Percentiles rank a stretch among this genome's conserved stretches.
Conservation (phyloP, 805 yeast genomes). For the Saccharomycopsis babjevae region DNA sequence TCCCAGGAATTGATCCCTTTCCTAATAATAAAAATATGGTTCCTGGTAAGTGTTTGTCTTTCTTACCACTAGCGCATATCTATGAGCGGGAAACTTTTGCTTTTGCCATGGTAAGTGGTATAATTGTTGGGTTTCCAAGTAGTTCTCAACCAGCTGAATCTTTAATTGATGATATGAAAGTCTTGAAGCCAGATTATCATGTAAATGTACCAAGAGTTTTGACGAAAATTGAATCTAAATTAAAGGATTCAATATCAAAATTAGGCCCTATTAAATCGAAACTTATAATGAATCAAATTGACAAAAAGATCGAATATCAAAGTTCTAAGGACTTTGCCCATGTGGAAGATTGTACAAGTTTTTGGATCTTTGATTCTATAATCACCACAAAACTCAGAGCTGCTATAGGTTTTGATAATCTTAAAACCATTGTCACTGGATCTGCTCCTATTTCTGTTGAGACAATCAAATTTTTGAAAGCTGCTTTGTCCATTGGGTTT, state of each 20-base stretch:
- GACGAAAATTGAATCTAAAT: constrained; percentile 40
- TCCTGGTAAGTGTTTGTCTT: constrained; percentile 26
- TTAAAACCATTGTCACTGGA: constrained; percentile 30
- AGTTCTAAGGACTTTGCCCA: constrained; percentile 11
- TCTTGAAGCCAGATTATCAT: constrained; percentile 35
- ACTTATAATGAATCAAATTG: neutral
- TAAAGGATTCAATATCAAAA: constrained; percentile 32
- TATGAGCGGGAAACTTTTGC: constrained; percentile 35
- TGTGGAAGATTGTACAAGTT: constrained; percentile 15
- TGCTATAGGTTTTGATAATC: constrained; percentile 31
- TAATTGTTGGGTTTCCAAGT: constrained; percentile 34
- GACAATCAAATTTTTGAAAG: constrained; percentile 44
- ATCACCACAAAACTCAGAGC: constrained; percentile 27
- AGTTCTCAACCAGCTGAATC: constrained; percentile 33
- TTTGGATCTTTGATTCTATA: constrained; percentile 26
- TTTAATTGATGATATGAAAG: constrained; percentile 39
- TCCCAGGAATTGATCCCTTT: constrained; percentile 25
- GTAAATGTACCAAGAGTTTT: constrained; percentile 46
- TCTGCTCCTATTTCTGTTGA: constrained; percentile 53
- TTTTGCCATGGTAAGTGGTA: constrained; percentile 29
- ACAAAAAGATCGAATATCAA: constrained; percentile 12
- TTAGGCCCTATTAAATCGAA: constrained; percentile 11
- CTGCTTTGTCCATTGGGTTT: constrained; percentile 37
- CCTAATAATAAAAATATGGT: neutral
- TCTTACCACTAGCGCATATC: constrained; percentile 46